A percentile compares a stretch with the other conserved stretches of the same genome.
Evolutionary conservation across 345 rosid genomes (phyloP).

Genomic region (Brassica carinata): DNA sequence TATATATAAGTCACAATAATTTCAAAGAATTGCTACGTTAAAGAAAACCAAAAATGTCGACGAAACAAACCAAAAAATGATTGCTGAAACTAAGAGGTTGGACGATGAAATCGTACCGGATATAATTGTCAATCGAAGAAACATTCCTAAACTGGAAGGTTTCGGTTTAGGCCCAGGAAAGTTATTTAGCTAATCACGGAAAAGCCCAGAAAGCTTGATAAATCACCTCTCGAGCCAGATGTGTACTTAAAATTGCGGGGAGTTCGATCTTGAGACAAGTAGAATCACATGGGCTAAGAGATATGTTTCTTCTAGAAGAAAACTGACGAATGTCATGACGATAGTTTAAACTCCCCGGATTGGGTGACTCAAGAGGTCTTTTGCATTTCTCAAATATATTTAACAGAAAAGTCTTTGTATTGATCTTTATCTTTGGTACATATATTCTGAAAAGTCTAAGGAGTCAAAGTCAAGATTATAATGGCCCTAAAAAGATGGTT

Average conservation of each 20-base stretch:
- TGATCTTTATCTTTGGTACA: neutral
- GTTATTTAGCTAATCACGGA: neutral
- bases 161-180: slow-evolving; percentile 18
- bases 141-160: neutral
- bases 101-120: neutral
- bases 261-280: neutral
- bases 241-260: neutral
- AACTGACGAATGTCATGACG: slow-evolving; percentile 1
- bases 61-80: neutral
- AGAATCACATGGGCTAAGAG: neutral
- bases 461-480: slow-evolving; percentile 9
- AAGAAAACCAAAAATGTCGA: neutral
- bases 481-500: neutral
- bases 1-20: neutral
- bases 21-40: neutral
- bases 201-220: neutral
- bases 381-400: neutral
- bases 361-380: neutral
- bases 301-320: neutral
- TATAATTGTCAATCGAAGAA: neutral
- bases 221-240: neutral
- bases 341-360: neutral
- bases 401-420: neutral
- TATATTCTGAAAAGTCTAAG: neutral
- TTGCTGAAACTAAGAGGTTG: neutral